Evolutionary conservation across 2,329 filamentous ascomycete species (phyloP).

Genomic region (Apiospora saccharicola): DNA sequence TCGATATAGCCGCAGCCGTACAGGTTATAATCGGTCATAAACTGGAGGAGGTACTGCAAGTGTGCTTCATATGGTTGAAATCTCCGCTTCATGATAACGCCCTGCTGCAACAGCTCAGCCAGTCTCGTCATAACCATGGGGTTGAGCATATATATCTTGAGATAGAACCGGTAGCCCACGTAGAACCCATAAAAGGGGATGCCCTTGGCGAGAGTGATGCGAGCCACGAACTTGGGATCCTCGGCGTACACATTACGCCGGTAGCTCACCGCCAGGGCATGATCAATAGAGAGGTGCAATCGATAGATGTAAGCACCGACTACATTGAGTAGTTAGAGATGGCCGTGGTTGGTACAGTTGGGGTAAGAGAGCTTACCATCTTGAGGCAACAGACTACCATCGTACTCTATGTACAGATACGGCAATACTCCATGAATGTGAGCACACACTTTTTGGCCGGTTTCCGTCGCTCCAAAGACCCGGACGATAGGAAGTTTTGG

Average conservation of each 20-base stretch:
- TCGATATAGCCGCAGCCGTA: constrained; percentile 93
- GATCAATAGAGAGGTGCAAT: constrained; percentile 87
- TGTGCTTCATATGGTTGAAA: constrained; percentile 96
- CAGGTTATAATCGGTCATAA: constrained; percentile 98
- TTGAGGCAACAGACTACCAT: constrained; percentile 70
- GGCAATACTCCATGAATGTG: constrained; percentile 96
- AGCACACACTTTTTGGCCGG: constrained; percentile 93
- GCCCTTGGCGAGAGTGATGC: constrained; percentile 91
- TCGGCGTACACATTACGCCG: constrained; percentile 76
- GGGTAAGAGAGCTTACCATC: constrained; percentile 60
- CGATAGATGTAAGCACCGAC: constrained; percentile 79
- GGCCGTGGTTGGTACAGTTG: background rate
- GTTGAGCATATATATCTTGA: constrained; percentile 95
- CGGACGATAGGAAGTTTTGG: constrained; percentile 86
- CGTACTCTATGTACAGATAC: constrained; percentile 92
- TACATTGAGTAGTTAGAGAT: constrained; percentile 39
- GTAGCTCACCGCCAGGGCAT: constrained; percentile 86
- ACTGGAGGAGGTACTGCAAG: constrained; percentile 89
- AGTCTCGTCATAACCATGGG: constrained; percentile 87
- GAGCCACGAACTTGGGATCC: constrained; percentile 77
- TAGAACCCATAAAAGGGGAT: constrained; percentile 96
- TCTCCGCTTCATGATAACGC: constrained; percentile 80
- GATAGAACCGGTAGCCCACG: constrained; percentile 87
- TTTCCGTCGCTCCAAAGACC: constrained; percentile 91
- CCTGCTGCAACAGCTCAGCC: constrained; percentile 86